A percentile compares a stretch with the other conserved stretches of the same genome.
phyloP scores from a whole-genome alignment of 345 rosid genomes.

The Linum usitatissimum region DNA sequence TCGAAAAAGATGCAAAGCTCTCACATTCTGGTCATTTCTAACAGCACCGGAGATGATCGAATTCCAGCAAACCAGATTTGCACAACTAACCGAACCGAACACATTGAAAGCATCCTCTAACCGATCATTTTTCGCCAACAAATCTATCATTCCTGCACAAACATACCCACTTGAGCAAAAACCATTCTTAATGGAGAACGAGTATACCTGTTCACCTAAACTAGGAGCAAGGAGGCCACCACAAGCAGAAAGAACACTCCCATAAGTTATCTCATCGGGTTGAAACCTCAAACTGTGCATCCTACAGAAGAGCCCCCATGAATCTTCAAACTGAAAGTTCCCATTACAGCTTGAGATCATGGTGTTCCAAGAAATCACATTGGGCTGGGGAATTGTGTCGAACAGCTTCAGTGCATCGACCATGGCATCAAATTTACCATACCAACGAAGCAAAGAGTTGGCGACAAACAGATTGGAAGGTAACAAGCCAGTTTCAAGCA shows the following conservation, averaged over 20 bases:
- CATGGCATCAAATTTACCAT: constrained; percentile 34
- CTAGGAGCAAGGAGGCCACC: constrained; percentile 26
- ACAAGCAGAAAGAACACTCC: constrained; percentile 58
- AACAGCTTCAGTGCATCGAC: constrained; percentile 50
- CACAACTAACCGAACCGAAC: constrained; percentile 37
- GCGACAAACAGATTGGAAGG: constrained; percentile 28
- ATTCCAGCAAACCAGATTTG: constrained; percentile 59
- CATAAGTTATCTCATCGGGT: constrained; percentile 47
- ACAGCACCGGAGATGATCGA: constrained; percentile 57
- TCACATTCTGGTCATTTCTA: constrained; percentile 33
- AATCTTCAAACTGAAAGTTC: constrained; percentile 25
- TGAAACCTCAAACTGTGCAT: constrained; percentile 41
- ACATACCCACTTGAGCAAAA: constrained; percentile 40
- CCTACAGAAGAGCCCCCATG: constrained; percentile 35
- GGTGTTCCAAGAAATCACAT: constrained; percentile 50
- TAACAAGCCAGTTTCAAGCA: constrained; percentile 26
- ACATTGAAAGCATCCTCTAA: constrained; percentile 51
- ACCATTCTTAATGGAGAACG: constrained; percentile 44
- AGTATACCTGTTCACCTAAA: constrained; percentile 39
- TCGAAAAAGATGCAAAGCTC: constrained; percentile 43
- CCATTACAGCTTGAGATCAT: constrained; percentile 46
- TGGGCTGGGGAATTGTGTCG: constrained; percentile 43
- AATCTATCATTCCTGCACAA: constrained; percentile 49
- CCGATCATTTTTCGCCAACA: constrained; percentile 33
- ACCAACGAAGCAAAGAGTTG: constrained; percentile 39